Evolutionary conservation across 2,329 filamentous ascomycete genomes (phyloP).

Genomic region (Mycogone perniciosa): DNA sequence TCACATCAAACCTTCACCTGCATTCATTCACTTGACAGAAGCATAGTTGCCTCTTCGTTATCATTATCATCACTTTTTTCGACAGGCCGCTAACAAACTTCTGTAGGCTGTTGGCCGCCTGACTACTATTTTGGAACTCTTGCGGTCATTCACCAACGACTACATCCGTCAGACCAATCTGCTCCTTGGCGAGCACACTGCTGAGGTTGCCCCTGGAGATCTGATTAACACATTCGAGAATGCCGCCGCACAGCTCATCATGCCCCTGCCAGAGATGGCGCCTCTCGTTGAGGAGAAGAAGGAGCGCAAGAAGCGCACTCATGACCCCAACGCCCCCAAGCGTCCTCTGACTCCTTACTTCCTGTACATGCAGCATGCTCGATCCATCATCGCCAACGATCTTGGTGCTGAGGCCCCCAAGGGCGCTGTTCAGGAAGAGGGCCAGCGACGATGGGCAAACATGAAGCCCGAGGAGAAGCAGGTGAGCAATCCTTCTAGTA

Average conservation of each 20-base stretch:
- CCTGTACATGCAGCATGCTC: constrained; percentile 84
- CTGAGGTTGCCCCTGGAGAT: constrained; percentile 40
- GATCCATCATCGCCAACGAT: constrained; percentile 73
- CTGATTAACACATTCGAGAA: constrained; percentile 47
- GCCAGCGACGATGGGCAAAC: constrained; percentile 75
- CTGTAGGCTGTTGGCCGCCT: constrained; percentile 50
- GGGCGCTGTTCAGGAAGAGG: constrained; percentile 81
- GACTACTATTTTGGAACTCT: constrained; percentile 69
- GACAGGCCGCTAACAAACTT: constrained; percentile 29
- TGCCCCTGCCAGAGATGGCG: constrained; percentile 31
- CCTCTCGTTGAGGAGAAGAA: constrained; percentile 63
- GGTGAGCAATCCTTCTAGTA: not conserved
- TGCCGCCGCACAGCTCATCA: constrained; percentile 42
- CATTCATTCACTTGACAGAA: not conserved
- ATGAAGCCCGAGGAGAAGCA: constrained; percentile 70
- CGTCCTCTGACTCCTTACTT: constrained; percentile 91
- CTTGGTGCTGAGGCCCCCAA: constrained; percentile 70
- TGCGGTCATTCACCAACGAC: constrained; percentile 73
- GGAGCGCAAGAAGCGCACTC: constrained; percentile 80
- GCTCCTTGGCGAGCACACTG: constrained; percentile 60
- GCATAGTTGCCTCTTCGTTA: not conserved
- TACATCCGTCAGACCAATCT: constrained; percentile 87
- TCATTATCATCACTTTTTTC: not conserved
- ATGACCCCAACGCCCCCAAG: constrained; percentile 93
- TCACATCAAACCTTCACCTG: not conserved